Conservation (phyloP, 1,284 basidiomycete species). For the Volvariella surrecta region DNA sequence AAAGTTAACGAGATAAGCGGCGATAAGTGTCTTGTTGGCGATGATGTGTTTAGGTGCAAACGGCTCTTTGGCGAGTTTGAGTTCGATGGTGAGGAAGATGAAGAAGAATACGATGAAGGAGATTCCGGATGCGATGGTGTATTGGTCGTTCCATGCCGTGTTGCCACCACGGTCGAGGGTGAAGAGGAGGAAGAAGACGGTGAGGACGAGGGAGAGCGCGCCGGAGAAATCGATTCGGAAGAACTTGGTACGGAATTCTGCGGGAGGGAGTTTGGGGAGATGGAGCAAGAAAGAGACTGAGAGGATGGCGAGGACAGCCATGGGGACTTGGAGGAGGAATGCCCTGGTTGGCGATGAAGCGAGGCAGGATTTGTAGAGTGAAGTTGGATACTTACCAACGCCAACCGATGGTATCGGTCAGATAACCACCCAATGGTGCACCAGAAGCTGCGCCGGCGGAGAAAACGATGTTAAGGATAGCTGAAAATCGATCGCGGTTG, state of each 20-base stretch:
- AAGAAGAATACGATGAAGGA: constrained; percentile 21
- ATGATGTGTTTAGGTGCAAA: constrained; percentile 50
- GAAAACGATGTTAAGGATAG: constrained; percentile 48
- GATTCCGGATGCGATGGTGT: constrained; percentile 24
- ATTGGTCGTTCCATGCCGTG: constrained; percentile 38
- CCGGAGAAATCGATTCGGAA: constrained; percentile 52
- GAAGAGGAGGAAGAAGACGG: constrained; percentile 45
- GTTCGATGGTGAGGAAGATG: constrained; percentile 31
- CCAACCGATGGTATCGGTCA: constrained; percentile 58
- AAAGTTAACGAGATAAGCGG: constrained; percentile 50
- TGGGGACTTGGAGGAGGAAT: constrained; percentile 51
- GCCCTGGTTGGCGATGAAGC: constrained; percentile 27
- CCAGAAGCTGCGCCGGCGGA: constrained; percentile 45
- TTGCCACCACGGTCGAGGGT: constrained; percentile 52
- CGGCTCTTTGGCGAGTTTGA: constrained; percentile 42
- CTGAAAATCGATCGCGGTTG: constrained; percentile 21
- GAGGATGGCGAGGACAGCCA: constrained; percentile 41
- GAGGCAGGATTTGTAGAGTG: not conserved
- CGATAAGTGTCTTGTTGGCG: constrained; percentile 37
- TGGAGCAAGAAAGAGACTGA: constrained; percentile 41
- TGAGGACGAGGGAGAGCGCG: constrained; percentile 38
- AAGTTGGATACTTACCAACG: constrained; percentile 37
- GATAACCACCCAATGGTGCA: constrained; percentile 49
- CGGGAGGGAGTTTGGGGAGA: constrained; percentile 30
- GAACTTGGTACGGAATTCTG: constrained; percentile 37